A percentile compares a stretch with the other conserved stretches of the same genome.
phyloP scores from a whole-genome alignment of 1,139 yeast species.

The Hyphopichia burtonii region DNA sequence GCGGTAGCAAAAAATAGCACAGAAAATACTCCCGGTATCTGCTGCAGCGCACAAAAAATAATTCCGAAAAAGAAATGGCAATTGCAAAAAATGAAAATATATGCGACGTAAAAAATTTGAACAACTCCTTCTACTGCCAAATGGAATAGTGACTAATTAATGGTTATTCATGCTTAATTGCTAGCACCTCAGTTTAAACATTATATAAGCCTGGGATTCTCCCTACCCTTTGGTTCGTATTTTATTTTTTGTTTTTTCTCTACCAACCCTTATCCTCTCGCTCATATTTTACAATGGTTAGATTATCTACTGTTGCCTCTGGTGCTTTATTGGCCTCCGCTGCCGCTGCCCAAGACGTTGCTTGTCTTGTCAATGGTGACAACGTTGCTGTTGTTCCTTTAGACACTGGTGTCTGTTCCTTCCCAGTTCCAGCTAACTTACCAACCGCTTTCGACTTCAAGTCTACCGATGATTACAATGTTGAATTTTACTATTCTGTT shows the following conservation, averaged over 20 bases:
- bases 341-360: conserved; percentile 32
- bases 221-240: background rate
- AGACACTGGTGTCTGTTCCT: conserved; percentile 43
- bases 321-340: conserved; percentile 18
- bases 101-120: too few relatives aligned
- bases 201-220: too few relatives aligned
- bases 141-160: too few relatives aligned
- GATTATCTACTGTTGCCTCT: conserved; percentile 13
- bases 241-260: background rate
- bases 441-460: conserved; percentile 28
- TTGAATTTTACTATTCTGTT: conserved; percentile 36
- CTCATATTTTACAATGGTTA: conserved; percentile 12
- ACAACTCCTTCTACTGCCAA: too few relatives aligned
- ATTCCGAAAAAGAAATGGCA: too few relatives aligned
- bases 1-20: too few relatives aligned
- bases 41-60: too few relatives aligned
- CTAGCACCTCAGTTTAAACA: too few relatives aligned
- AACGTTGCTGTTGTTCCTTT: conserved; percentile 37
- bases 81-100: too few relatives aligned
- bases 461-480: conserved; percentile 32
- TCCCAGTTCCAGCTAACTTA: conserved; percentile 29
- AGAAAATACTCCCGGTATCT: too few relatives aligned
- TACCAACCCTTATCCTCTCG: background rate
- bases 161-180: too few relatives aligned
- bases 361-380: conserved; percentile 36